Percentiles rank a stretch among this genome's conserved stretches.
phyloP scores from a whole-genome alignment of 2,329 filamentous ascomycete genomes.

The Chaetomiaceae sp. region DNA sequence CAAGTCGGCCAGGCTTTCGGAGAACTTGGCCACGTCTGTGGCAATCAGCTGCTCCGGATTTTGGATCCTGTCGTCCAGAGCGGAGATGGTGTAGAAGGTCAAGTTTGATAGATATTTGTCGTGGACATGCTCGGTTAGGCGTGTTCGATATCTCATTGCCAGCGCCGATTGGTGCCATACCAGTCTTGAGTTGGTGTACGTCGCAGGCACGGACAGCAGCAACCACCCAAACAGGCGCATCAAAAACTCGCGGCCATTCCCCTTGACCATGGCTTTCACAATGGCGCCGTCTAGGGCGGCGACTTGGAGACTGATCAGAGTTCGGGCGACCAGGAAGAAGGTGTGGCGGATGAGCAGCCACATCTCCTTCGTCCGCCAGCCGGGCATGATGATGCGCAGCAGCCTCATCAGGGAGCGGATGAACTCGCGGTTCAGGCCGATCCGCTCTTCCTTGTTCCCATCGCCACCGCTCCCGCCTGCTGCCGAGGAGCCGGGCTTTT shows the following conservation, averaged over 20 bases:
- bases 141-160: constrained; percentile 84
- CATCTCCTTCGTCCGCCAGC: constrained; percentile 83
- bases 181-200: constrained; percentile 98
- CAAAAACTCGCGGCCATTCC: constrained; percentile 84
- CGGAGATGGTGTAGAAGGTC: constrained; percentile 95
- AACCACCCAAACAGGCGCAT: constrained; percentile 95
- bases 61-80: constrained; percentile 94
- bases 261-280: constrained; percentile 86
- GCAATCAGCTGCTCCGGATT: constrained; percentile 97
- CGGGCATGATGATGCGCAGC: constrained; percentile 81
- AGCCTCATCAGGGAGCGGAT: constrained; percentile 69
- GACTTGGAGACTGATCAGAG: constrained; percentile 89
- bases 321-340: constrained; percentile 84
- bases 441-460: constrained; percentile 60
- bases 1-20: constrained; percentile 86
- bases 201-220: constrained; percentile 90
- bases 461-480: constrained; percentile 28
- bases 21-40: constrained; percentile 93
- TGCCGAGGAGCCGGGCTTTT: constrained; percentile 44
- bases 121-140: constrained; percentile 91
- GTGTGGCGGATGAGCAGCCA: constrained; percentile 83
- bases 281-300: constrained; percentile 91
- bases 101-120: constrained; percentile 94
- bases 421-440: constrained; percentile 84
- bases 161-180: constrained; percentile 96